Conservation (phyloP, 495 filamentous ascomycete species). For the Aspergillus homomorphus region DNA sequence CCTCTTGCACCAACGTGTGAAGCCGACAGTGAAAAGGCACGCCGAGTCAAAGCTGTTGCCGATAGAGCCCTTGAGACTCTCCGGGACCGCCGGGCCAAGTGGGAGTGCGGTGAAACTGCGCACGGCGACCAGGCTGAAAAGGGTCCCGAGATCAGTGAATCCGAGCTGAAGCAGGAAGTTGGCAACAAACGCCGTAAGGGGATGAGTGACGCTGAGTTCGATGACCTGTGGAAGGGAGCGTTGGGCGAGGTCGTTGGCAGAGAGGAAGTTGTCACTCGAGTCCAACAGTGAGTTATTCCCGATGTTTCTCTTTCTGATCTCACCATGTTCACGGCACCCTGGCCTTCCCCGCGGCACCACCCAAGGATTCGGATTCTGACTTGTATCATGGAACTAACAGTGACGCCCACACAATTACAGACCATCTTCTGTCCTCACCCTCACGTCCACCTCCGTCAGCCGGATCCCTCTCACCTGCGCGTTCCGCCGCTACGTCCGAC, state of each 20-base stretch:
- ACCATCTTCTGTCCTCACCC: slow-evolving; percentile 53
- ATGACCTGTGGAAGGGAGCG: slow-evolving; percentile 84
- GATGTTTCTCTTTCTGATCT: slow-evolving; percentile 11
- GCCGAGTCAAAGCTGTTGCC: slow-evolving; percentile 79
- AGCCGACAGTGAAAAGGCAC: slow-evolving; percentile 87
- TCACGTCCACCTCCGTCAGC: slow-evolving; percentile 76
- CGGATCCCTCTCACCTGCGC: slow-evolving; percentile 83
- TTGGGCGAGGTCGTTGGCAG: slow-evolving; percentile 77
- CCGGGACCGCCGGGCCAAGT: slow-evolving; percentile 79
- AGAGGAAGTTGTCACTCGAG: slow-evolving; percentile 74
- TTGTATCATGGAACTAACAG: slow-evolving; percentile 69
- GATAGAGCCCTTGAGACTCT: slow-evolving; percentile 86
- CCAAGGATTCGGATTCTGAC: slow-evolving; percentile 48
- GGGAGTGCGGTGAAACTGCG: slow-evolving; percentile 79
- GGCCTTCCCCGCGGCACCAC: neutral
- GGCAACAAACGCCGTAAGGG: slow-evolving; percentile 68
- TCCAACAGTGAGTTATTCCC: slow-evolving; percentile 68
- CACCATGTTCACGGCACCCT: neutral
- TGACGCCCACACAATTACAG: slow-evolving; percentile 65
- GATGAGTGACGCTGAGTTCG: slow-evolving; percentile 84
- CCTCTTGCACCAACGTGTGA: slow-evolving; percentile 92
- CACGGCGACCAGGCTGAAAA: slow-evolving; percentile 56
- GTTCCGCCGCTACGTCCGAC: slow-evolving; percentile 82
- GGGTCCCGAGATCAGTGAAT: slow-evolving; percentile 65
- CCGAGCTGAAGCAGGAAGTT: slow-evolving; percentile 73